A percentile compares a stretch with the other conserved stretches of the same genome.
Evolutionary conservation across 495 filamentous ascomycete species (phyloP).

Genomic region (Neurospora tetrasperma): DNA sequence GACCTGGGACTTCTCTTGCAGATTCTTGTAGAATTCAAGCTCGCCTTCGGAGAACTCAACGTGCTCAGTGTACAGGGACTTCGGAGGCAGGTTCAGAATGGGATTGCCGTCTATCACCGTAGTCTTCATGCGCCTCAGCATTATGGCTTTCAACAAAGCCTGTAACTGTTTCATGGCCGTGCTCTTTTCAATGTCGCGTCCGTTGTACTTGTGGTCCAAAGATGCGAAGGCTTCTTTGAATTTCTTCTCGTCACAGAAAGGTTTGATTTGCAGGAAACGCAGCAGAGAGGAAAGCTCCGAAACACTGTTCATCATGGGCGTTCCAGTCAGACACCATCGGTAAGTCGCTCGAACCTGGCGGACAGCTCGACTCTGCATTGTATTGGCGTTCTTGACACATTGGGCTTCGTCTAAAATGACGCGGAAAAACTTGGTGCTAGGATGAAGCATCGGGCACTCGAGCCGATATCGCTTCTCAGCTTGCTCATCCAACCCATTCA

Average conservation of each 20-base stretch:
- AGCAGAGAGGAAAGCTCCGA: slow-evolving; percentile 77
- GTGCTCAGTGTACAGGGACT: slow-evolving; percentile 54
- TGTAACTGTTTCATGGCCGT: slow-evolving; percentile 63
- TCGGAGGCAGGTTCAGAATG: slow-evolving; percentile 63
- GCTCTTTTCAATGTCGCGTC: slow-evolving; percentile 20
- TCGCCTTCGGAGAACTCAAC: slow-evolving; percentile 71
- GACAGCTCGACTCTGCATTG: slow-evolving; percentile 54
- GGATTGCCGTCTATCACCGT: slow-evolving; percentile 78
- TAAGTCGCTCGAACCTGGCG: slow-evolving; percentile 51
- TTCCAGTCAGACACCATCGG: slow-evolving; percentile 83
- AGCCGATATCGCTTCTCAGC: slow-evolving; percentile 11
- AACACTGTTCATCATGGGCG: slow-evolving; percentile 88
- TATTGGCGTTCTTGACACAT: slow-evolving; percentile 77
- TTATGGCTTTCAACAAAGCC: slow-evolving; percentile 70
- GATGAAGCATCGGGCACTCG: slow-evolving; percentile 52
- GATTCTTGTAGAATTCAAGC: slow-evolving; percentile 55
- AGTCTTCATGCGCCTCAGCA: slow-evolving; percentile 76
- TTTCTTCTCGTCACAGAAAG: slow-evolving; percentile 53
- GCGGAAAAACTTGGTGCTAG: slow-evolving; percentile 62
- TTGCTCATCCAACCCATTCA: slow-evolving; percentile 12
- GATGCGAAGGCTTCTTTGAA: slow-evolving; percentile 41
- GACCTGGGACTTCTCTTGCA: slow-evolving; percentile 57
- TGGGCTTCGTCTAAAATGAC: slow-evolving; percentile 92
- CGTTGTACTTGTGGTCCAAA: slow-evolving; percentile 22
- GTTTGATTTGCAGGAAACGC: slow-evolving; percentile 68